Evolutionary conservation across 176 grass and related monocot genomes (phyloP).

Genomic region (Otatea glauca): DNA sequence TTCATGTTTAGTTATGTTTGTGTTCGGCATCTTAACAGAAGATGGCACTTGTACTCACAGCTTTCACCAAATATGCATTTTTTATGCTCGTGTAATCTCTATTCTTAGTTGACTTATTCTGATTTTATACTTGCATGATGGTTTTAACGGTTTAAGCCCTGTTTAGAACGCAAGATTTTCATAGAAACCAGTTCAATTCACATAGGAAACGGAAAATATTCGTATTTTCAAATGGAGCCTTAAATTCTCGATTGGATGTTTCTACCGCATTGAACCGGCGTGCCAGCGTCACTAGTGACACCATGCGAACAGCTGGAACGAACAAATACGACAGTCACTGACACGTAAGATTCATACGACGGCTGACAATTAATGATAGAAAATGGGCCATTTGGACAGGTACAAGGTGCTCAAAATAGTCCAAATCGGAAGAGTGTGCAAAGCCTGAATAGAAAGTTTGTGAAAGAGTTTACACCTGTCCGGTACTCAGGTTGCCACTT

Average conservation of each 20-base stretch:
- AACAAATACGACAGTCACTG: neutral
- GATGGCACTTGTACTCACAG: neutral
- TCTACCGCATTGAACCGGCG: neutral
- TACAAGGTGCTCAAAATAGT: neutral
- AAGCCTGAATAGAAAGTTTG: neutral
- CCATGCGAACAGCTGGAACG: neutral
- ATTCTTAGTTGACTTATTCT: neutral
- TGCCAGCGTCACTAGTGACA: slow-evolving; percentile 1
- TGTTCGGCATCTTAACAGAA: neutral
- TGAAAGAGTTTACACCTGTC: slow-evolving; percentile 3
- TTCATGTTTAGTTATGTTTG: neutral
- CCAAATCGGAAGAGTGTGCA: neutral
- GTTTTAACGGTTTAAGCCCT: neutral
- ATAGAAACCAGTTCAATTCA: too few relatives aligned
- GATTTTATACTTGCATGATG: neutral
- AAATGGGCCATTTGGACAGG: neutral
- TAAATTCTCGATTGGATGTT: neutral
- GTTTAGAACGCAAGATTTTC: too few relatives aligned
- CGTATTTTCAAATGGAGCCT: too few relatives aligned
- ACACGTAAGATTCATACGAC: neutral
- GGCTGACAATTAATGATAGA: neutral
- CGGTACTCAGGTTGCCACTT: neutral
- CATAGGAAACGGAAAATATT: too few relatives aligned
- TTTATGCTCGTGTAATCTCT: neutral
- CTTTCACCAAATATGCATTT: neutral